phyloP scores from a whole-genome alignment of 148 eudicot genomes.

The Chenopodium suecicum region DNA sequence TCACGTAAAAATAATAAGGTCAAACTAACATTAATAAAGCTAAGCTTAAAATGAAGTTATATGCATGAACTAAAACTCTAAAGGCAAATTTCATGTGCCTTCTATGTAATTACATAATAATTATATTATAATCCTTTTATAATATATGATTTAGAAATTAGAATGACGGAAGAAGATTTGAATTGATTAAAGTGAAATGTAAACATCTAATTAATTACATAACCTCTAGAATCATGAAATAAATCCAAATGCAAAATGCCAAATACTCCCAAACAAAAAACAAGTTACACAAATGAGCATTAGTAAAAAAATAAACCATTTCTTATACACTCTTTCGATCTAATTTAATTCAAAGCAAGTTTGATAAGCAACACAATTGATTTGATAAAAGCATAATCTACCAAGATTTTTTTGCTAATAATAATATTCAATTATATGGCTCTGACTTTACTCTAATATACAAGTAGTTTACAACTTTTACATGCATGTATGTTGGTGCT shows the following conservation, averaged over 20 bases:
- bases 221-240: background rate
- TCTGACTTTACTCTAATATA: background rate
- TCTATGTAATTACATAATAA: background rate
- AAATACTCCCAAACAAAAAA: conserved; percentile 32
- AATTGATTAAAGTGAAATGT: background rate
- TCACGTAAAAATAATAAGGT: background rate
- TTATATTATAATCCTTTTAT: background rate
- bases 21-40: background rate
- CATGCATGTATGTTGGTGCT: too few species aligned
- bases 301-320: too few species aligned
- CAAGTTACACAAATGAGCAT: background rate
- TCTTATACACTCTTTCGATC: background rate
- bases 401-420: background rate
- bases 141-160: background rate
- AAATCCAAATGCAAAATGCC: conserved; percentile 27
- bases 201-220: background rate
- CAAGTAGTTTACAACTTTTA: background rate
- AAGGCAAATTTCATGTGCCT: background rate
- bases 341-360: conserved; percentile 5
- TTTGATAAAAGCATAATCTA: background rate
- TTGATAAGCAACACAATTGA: background rate
- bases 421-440: background rate
- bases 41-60: background rate
- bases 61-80: background rate
- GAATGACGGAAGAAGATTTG: background rate